Evolutionary conservation across 768 basidiomycete genomes (phyloP).

Genomic region (Mycena galericulata): DNA sequence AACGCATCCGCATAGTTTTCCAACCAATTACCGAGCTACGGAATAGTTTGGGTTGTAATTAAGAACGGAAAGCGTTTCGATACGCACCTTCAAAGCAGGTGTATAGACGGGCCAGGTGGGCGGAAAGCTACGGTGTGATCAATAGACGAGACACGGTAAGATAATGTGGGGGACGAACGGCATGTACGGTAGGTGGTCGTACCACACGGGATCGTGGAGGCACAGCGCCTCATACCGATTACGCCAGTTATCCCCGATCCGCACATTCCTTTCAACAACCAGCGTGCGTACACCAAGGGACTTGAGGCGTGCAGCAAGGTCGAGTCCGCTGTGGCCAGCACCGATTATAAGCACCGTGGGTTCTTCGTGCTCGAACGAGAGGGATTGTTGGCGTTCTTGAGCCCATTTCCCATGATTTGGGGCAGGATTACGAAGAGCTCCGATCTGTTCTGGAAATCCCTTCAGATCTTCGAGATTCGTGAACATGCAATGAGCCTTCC

Average conservation of each 20-base stretch:
- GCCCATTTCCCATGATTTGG: conserved; percentile 33
- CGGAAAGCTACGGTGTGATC: conserved; percentile 51
- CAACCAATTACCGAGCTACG: conserved; percentile 72
- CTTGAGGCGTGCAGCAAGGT: conserved; percentile 70
- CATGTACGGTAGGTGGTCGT: conserved; percentile 59
- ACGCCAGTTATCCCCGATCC: conserved; percentile 76
- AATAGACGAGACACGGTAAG: background rate
- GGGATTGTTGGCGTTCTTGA: conserved; percentile 43
- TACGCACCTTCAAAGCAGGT: conserved; percentile 56
- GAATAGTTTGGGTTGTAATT: background rate
- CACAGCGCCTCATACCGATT: conserved; percentile 75
- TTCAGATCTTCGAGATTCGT: conserved; percentile 66
- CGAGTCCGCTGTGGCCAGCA: conserved; percentile 66
- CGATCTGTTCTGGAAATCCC: conserved; percentile 54
- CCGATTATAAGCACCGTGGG: conserved; percentile 66
- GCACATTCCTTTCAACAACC: conserved; percentile 70
- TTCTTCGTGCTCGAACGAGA: conserved; percentile 54
- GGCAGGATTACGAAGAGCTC: conserved; percentile 12
- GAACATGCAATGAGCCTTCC: conserved; percentile 65
- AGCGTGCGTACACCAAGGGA: conserved; percentile 60
- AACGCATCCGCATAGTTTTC: conserved; percentile 63
- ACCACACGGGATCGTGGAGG: conserved; percentile 76
- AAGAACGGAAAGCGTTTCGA: too few species aligned
- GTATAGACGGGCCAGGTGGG: conserved; percentile 57
- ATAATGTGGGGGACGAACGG: conserved; percentile 40